Evolutionary conservation across 805 yeast species (phyloP), one percentile per base, ranked within the genome.

Genomic region (Hanseniaspora mollemarum): DNA sequence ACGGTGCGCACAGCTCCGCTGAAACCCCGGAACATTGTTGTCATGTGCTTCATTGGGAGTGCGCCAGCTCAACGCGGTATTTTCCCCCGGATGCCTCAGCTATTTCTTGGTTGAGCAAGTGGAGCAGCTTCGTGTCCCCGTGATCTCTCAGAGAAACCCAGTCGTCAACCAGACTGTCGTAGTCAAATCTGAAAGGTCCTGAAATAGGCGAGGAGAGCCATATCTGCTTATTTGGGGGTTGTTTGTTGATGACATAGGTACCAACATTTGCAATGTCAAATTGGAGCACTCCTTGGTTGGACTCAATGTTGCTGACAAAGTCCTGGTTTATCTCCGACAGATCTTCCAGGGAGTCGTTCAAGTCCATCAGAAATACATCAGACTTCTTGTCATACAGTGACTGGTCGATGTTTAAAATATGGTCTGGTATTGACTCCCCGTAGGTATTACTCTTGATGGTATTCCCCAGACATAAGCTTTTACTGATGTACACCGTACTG

Each of bases 211-310:
- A 83, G 53, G 94, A 78, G 49, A 90, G 72, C 99, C 99, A 92
- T 28, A 92, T 82, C 64, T 92, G 99, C 66, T 85, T 83, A 67
- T 87, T 92, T 3, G 98, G 96, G 1, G 98, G 98, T 67, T 92
- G 97, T 62, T 87, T 90, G 69, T 92, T 92, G 61, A 92, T 81
- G 26, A 92, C 95, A 62, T 92, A 92, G 0, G 88, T 76, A 1
- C 96, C 97, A 16, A 71, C 69, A 1, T 79, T 75, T 2, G 90
- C 85, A 16, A 84, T 59, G 6, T 72, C 76, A 52, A 92, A 63
- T 1, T 90, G 80, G 66, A 92, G 65, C 8, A 92, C 96, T 7
- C 99, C 99, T 56, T 83, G 90, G 59, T 66, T 59, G 10, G 58
- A 69, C 74, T 54, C 84, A 68, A 60, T 83, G 74, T 66, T 92